Base-by-base conservation (phyloP, 1,284 basidiomycete genomes). In the Ganoderma sinense region DNA sequence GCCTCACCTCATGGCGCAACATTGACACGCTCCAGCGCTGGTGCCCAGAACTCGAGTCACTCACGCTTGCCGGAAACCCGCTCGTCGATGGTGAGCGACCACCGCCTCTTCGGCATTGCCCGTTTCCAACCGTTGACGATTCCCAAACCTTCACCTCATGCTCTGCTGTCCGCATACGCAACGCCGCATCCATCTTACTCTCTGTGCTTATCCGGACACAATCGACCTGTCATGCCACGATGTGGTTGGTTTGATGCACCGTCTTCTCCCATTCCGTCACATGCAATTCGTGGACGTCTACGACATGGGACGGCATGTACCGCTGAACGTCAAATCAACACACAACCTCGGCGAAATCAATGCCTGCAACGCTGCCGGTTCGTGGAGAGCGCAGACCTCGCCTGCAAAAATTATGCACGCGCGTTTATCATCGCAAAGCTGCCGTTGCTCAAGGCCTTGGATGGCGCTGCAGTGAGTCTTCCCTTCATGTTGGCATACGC, bases 351-450 rank as follows among this genome's bases (percentile, higher is more conserved):
- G 23, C 31, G 29, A 20, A 56, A 56, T 33, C 4, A 29, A 18
- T 16, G 4, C 29, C 53, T 18, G 14, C 29, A 31, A 56, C 20
- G 6, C 23, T 14, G 23, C 26, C 29, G 53, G 31, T 33, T 18
- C 53, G 29, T 18, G 18, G 53, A 7, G 31, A 56, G 48, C 11
- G 23, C 76, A 87, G 87, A 83, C 72, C 73, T 79, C 66, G 77
- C 80, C 56, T 73, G 80, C 45, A 80, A 77, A 66, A 84, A 83
- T 68, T 82, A 89, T 78, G 83, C 89, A 31, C 88, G 93, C 64
- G 87, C 90, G 70, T 84, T 95, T 74, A 81, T 88, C 53, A 89
- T 97, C 70, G 93, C 94, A 60, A 90, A 88, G 76, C 85, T 97
- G 5, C 87, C 91, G 5, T 83, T 83, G 14, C 85, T 98, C 36